Evolutionary conservation across 129 eudicot genomes (phyloP).

Genomic region (Escallonia herrerae): DNA sequence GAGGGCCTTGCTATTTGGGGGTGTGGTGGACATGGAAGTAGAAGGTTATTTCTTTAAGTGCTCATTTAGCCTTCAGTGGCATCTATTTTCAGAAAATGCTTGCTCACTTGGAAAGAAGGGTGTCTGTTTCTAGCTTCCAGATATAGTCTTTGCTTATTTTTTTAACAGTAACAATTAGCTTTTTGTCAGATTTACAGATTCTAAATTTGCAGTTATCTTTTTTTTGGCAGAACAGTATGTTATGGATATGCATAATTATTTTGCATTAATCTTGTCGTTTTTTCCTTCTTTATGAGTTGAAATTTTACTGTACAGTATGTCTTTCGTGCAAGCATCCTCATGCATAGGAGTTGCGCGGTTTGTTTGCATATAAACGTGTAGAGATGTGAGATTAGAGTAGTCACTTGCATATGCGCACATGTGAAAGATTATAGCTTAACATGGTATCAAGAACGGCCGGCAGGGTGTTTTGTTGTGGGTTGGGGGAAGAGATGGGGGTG

Average conservation of each 20-base stretch:
- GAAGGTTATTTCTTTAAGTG: conserved; percentile 43
- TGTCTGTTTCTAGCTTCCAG: background rate
- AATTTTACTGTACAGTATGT: no score
- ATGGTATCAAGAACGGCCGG: no score
- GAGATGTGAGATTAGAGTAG: no score
- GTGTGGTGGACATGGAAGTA: conserved; percentile 96
- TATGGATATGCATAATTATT: background rate
- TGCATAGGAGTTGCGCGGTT: no score
- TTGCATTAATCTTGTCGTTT: no score
- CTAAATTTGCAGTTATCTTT: background rate
- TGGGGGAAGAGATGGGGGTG: no score
- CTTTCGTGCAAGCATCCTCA: no score
- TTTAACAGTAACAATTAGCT: background rate
- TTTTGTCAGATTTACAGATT: background rate
- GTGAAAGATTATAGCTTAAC: no score
- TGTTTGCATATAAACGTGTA: no score
- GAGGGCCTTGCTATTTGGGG: conserved; percentile 89
- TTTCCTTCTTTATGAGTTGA: no score
- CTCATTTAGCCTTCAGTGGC: conserved; percentile 4
- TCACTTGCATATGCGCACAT: no score
- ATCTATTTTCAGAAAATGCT: background rate
- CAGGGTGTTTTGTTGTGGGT: no score
- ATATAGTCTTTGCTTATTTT: background rate
- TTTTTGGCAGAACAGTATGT: background rate
- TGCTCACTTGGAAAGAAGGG: background rate